phyloP scores from a whole-genome alignment of 148 eudicot species.

The Diospyros lotus region DNA sequence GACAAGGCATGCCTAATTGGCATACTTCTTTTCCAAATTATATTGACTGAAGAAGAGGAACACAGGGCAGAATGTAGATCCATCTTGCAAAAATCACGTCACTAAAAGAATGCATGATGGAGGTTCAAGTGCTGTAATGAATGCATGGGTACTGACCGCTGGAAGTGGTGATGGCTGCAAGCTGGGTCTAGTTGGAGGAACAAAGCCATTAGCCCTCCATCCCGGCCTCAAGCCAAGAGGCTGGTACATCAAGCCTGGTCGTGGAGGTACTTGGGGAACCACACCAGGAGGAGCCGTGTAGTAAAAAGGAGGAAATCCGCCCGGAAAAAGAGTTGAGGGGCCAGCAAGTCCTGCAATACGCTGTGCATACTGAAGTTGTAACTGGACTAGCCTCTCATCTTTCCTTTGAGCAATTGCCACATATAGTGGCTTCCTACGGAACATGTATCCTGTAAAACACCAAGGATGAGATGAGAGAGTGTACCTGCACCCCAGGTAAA shows the following conservation, averaged over 20 bases:
- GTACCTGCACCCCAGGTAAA: neutral
- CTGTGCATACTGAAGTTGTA: conserved; percentile 50
- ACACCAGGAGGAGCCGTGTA: conserved; percentile 46
- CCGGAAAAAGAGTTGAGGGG: conserved; percentile 43
- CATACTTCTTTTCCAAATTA: neutral
- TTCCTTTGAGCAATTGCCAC: conserved; percentile 83
- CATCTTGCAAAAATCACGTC: too few relatives aligned
- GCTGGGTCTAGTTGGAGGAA: conserved; percentile 33
- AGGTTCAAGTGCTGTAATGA: neutral
- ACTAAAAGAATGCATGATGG: too few relatives aligned
- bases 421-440: conserved; percentile 63
- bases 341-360: conserved; percentile 46
- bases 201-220: conserved; percentile 53
- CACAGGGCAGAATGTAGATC: too few relatives aligned
- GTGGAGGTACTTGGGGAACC: conserved; percentile 42
- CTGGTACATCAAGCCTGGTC: conserved; percentile 57
- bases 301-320: conserved; percentile 52
- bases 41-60: neutral
- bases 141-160: conserved; percentile 30
- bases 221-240: conserved; percentile 29
- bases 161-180: conserved; percentile 41
- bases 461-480: neutral
- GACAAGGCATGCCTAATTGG: neutral
- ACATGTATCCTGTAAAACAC: conserved; percentile 44
- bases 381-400: conserved; percentile 68